Evolutionary conservation across 2,329 filamentous ascomycete genomes (phyloP).

Genomic region (Fusarium foetens): DNA sequence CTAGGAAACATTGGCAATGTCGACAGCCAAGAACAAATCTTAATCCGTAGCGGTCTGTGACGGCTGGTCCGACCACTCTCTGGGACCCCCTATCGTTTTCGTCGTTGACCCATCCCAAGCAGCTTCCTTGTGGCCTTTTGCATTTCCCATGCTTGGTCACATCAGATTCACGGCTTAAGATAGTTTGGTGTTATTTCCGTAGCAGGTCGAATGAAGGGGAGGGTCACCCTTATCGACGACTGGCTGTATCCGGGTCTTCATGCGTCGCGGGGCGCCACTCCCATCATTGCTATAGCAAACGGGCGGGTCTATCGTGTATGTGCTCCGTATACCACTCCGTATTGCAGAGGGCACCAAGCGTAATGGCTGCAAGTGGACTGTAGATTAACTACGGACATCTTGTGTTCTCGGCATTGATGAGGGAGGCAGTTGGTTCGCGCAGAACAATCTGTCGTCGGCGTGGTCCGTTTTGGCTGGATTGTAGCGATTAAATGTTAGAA

Average conservation of each 20-base stretch:
- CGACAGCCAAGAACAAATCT: constrained; percentile 17
- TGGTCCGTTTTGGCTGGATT: not conserved
- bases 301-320: constrained; percentile 33
- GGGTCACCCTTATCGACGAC: constrained; percentile 29
- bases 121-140: constrained; percentile 34
- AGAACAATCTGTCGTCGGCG: not conserved
- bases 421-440: not conserved
- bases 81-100: constrained; percentile 18
- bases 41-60: constrained; percentile 37
- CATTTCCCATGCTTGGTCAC: constrained; percentile 40
- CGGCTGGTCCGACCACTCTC: constrained; percentile 26
- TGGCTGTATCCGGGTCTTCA: constrained; percentile 37
- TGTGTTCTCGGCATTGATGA: not conserved
- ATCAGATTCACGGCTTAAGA: constrained; percentile 41
- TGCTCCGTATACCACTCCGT: constrained; percentile 11
- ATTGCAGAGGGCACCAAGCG: constrained; percentile 28
- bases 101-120: constrained; percentile 9
- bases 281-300: constrained; percentile 45
- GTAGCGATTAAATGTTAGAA: not conserved
- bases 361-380: not conserved
- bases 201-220: constrained; percentile 29
- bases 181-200: constrained; percentile 41
- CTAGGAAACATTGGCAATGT: constrained; percentile 26
- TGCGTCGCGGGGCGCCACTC: constrained; percentile 43
- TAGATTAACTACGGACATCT: not conserved